A percentile compares a stretch with the other conserved stretches of the same genome.
These are phyloP conservation scores for Scedosporium apiospermum DNA, from an alignment of 2,329 filamentous ascomycete genomes.

Conservation along the genomic window DNA sequence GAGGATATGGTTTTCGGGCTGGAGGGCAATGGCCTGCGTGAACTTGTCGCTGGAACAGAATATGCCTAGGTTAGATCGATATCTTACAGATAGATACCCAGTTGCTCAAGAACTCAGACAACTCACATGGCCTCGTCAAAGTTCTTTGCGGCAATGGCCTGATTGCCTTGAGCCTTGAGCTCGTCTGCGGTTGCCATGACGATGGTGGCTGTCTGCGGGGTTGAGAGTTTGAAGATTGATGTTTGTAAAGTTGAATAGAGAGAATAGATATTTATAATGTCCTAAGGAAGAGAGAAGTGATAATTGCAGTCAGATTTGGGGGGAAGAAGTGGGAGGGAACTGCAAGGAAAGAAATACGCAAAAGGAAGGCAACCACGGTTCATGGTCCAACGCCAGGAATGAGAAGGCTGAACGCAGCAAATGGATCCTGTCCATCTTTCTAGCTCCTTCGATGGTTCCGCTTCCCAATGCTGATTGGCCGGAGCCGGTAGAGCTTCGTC, in stretches of 20 bases:
- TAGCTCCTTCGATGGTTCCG: conserved; percentile 32
- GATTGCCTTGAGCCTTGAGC: conserved; percentile 97
- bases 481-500: conserved; percentile 7
- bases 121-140: conserved; percentile 91
- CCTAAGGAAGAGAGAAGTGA: background rate
- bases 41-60: conserved; percentile 67
- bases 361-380: conserved; percentile 16
- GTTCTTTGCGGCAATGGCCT: conserved; percentile 95
- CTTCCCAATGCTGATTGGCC: conserved; percentile 20
- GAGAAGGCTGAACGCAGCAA: conserved; percentile 10
- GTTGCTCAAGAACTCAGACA: background rate
- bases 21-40: conserved; percentile 80
- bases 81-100: background rate
- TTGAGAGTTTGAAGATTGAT: conserved; percentile 5
- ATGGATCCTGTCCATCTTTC: conserved; percentile 22
- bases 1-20: conserved; percentile 87
- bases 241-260: conserved; percentile 2
- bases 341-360: conserved; percentile 14
- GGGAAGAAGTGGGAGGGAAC: conserved; percentile 8
- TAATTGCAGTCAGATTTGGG: background rate
- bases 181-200: conserved; percentile 56
- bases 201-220: background rate
- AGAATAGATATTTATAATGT: conserved; percentile 3
- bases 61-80: background rate
- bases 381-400: conserved; percentile 10